A percentile compares a stretch with the other conserved stretches of the same genome.
phyloP scores from a whole-genome alignment of 441 rosid species.

The Codiaeum variegatum region DNA sequence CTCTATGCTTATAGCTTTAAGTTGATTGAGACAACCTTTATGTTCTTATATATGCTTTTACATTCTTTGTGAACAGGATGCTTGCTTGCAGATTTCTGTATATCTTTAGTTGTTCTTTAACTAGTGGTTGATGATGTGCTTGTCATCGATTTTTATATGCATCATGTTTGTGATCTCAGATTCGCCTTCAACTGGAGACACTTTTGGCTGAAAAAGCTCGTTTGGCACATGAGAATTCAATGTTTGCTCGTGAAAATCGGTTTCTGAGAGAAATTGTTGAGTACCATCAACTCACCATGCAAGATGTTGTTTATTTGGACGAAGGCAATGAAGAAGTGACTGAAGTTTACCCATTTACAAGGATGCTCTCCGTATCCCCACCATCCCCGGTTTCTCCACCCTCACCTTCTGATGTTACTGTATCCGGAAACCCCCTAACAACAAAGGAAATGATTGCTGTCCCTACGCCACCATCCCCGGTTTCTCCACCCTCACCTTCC shows the following conservation, averaged over 20 bases:
- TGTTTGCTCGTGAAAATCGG: slow-evolving; percentile 76
- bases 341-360: slow-evolving; percentile 60
- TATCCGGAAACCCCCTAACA: slow-evolving; percentile 24
- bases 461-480: slow-evolving; percentile 28
- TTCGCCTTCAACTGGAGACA: slow-evolving; percentile 88
- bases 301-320: slow-evolving; percentile 76
- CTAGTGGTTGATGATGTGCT: background rate
- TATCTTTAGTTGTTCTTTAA: background rate
- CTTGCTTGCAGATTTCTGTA: background rate
- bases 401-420: slow-evolving; percentile 39
- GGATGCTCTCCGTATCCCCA: slow-evolving; percentile 49
- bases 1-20: background rate
- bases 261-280: slow-evolving; percentile 87
- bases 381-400: slow-evolving; percentile 49
- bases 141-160: background rate
- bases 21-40: background rate
- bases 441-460: slow-evolving; percentile 34
- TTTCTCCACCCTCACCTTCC: slow-evolving; percentile 49
- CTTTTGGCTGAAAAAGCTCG: slow-evolving; percentile 90
- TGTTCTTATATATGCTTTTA: background rate
- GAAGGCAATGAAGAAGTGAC: slow-evolving; percentile 75
- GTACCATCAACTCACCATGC: slow-evolving; percentile 91
- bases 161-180: slow-evolving; percentile 37
- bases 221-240: slow-evolving; percentile 74
- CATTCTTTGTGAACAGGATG: slow-evolving; percentile 1